phyloP scores from a whole-genome alignment of 306 rosid species.

The Parietaria judaica region DNA sequence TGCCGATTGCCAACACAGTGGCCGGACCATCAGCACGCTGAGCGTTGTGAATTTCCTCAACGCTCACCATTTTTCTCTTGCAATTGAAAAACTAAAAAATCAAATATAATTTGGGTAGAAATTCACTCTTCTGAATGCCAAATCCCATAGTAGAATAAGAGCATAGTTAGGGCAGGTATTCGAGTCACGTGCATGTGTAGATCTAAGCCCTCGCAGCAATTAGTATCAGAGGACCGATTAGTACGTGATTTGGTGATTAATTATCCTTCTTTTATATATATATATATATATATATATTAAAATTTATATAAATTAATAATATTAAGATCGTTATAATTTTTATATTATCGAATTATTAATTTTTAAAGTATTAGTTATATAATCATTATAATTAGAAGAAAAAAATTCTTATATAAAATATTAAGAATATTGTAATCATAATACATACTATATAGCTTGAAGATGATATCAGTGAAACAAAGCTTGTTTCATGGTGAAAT shows the following conservation, averaged over 20 bases:
- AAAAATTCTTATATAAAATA: too few species aligned
- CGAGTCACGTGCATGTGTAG: conserved; percentile 19
- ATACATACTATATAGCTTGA: too few species aligned
- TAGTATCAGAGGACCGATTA: neutral
- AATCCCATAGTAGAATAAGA: neutral
- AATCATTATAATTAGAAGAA: too few species aligned
- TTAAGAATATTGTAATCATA: too few species aligned
- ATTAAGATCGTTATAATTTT: too few species aligned
- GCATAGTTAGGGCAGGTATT: neutral
- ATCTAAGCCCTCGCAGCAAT: conserved; percentile 1
- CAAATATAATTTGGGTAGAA: neutral
- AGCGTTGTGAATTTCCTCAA: conserved; percentile 47
- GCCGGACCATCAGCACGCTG: conserved; percentile 60
- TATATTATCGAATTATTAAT: too few species aligned
- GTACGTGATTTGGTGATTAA: conserved; percentile 8
- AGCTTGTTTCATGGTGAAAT: too few species aligned
- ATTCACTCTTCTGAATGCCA: neutral
- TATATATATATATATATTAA: too few species aligned
- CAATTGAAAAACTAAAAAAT: neutral
- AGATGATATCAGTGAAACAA: too few species aligned
- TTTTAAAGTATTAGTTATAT: too few species aligned
- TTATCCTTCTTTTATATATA: too few species aligned
- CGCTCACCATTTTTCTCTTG: conserved; percentile 37
- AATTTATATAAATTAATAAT: too few species aligned
- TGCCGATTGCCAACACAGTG: conserved; percentile 52